These are phyloP conservation scores for Cudoniella acicularis DNA, from an alignment of 495 filamentous ascomycete species.

Conservation along the genomic window DNA sequence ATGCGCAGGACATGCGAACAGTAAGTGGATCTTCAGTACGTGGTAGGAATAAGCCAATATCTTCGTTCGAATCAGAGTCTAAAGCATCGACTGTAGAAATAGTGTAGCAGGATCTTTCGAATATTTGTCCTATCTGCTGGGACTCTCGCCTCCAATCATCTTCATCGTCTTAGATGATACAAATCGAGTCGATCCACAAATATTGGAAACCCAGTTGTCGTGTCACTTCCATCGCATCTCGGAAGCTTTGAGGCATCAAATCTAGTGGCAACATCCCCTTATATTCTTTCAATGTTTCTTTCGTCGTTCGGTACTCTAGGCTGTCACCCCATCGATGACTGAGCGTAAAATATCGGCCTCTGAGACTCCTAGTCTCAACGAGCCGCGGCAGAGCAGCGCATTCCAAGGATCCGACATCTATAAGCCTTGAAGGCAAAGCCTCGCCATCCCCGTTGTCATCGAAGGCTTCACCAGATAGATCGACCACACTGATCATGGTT, in stretches of 20 bases:
- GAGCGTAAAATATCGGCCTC: constrained; percentile 5
- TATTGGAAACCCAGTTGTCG: constrained; percentile 18
- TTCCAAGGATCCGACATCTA: background rate
- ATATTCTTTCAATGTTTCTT: background rate
- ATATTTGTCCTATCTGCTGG: background rate
- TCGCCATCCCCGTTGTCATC: background rate
- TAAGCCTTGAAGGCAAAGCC: constrained; percentile 1
- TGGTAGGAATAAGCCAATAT: background rate
- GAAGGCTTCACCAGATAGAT: background rate
- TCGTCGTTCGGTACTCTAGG: background rate
- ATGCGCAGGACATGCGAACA: background rate
- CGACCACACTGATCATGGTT: background rate
- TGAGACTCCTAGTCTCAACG: background rate
- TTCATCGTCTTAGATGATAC: constrained; percentile 9
- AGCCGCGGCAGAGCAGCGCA: background rate
- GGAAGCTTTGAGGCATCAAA: constrained; percentile 5
- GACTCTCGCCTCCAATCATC: constrained; percentile 8
- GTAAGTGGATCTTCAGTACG: constrained; percentile 1
- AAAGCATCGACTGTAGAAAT: constrained; percentile 1
- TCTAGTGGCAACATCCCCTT: background rate
- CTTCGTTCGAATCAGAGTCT: constrained; percentile 1
- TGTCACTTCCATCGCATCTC: constrained; percentile 13
- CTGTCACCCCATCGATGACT: constrained; percentile 11
- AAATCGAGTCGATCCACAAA: constrained; percentile 20
- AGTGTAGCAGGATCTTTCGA: background rate